These are phyloP conservation scores for Hypoxylon sp. DNA, from an alignment of 2,329 filamentous ascomycete genomes.

Conservation along the genomic window DNA sequence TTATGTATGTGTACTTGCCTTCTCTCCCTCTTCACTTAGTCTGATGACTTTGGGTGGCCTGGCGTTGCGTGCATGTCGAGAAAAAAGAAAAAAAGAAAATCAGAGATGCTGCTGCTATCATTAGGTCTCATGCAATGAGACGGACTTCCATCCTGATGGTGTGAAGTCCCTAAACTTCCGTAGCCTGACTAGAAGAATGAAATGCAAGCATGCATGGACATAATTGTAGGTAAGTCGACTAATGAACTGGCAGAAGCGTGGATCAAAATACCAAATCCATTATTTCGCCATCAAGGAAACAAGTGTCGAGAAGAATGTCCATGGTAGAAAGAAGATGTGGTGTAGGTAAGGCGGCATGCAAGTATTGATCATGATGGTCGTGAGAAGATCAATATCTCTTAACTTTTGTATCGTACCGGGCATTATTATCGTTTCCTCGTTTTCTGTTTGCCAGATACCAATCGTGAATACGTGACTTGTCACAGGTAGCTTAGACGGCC, in stretches of 20 bases:
- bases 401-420: constrained; percentile 24
- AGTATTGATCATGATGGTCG: constrained; percentile 30
- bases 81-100: too few relatives aligned
- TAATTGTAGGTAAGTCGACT: constrained; percentile 2
- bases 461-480: constrained; percentile 16
- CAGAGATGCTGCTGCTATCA: too few relatives aligned
- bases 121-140: too few relatives aligned
- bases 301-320: too few relatives aligned
- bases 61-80: too few relatives aligned
- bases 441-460: constrained; percentile 15
- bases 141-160: too few relatives aligned
- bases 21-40: too few relatives aligned
- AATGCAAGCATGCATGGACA: neutral
- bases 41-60: too few relatives aligned
- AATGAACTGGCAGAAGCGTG: constrained; percentile 1
- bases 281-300: neutral
- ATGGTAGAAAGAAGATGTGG: too few relatives aligned
- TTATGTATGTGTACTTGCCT: too few relatives aligned
- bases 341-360: too few relatives aligned
- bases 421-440: constrained; percentile 34
- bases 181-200: constrained; percentile 1
- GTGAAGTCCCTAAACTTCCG: constrained; percentile 10
- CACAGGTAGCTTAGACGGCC: constrained; percentile 52
- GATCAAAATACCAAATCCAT: constrained; percentile 8
- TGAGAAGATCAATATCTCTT: constrained; percentile 23